phyloP scores from a whole-genome alignment of 768 basidiomycete genomes.

The Psilocybe subaeruginosa region DNA sequence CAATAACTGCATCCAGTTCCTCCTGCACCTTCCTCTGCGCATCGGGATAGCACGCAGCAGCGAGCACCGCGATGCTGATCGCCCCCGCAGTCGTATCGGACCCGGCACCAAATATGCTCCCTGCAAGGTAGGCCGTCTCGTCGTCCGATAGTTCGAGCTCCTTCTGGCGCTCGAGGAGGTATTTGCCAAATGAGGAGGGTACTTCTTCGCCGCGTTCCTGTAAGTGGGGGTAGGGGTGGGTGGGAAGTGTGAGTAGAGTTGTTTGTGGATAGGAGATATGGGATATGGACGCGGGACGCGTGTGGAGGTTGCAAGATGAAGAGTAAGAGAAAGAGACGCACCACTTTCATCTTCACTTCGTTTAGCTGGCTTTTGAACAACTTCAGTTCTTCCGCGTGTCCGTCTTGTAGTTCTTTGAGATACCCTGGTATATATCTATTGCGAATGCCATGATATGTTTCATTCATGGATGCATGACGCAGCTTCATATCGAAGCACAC shows the following conservation, averaged over 20 bases:
- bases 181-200: conserved; percentile 55
- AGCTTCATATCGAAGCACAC: background rate
- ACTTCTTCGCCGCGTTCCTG: conserved; percentile 37
- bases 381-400: conserved; percentile 56
- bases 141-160: conserved; percentile 56
- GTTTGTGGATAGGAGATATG: no score
- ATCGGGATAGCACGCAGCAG: conserved; percentile 56
- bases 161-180: conserved; percentile 57
- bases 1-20: conserved; percentile 57
- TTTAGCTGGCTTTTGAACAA: conserved; percentile 57
- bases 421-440: conserved; percentile 62
- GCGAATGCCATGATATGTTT: background rate
- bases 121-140: conserved; percentile 65
- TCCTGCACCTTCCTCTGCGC: conserved; percentile 53
- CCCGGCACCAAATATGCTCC: conserved; percentile 69
- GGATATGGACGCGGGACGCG: no score
- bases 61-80: conserved; percentile 59
- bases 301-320: no score
- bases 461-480: background rate
- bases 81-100: conserved; percentile 67
- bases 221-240: no score
- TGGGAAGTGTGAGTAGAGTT: no score
- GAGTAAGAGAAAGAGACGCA: conserved; percentile 21
- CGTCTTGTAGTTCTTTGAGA: conserved; percentile 54
- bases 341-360: conserved; percentile 48